Percentiles rank a stretch among this genome's conserved stretches.
Conservation (phyloP, 768 basidiomycete genomes). For the Sporobolomyces pararoseus region DNA sequence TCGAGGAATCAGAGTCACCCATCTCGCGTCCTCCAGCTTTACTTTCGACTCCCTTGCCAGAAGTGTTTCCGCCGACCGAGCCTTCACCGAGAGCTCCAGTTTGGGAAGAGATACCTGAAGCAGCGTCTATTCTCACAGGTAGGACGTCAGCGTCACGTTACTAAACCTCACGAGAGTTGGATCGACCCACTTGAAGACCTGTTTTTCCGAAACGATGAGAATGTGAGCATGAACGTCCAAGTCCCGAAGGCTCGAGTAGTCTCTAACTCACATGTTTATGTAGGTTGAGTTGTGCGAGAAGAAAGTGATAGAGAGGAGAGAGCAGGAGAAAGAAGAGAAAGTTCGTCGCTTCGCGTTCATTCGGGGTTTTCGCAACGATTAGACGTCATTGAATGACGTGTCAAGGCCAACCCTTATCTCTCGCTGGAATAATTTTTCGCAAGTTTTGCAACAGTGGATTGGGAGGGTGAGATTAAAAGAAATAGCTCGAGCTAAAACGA, state of each 20-base stretch:
- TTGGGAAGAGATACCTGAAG: constrained; percentile 23
- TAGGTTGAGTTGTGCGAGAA: not conserved
- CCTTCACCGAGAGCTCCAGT: constrained; percentile 29
- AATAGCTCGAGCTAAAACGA: no score
- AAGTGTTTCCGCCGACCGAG: constrained; percentile 12
- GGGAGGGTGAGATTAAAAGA: no score
- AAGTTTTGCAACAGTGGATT: no score
- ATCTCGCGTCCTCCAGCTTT: constrained; percentile 26
- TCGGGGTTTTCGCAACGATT: no score
- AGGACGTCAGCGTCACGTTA: no score
- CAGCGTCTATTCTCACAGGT: constrained; percentile 18
- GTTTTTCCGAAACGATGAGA: not conserved
- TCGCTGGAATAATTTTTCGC: no score
- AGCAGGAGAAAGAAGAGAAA: not conserved
- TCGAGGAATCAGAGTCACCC: constrained; percentile 17
- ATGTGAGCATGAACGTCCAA: not conserved
- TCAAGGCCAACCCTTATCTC: no score
- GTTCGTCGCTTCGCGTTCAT: no score
- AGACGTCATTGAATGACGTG: no score
- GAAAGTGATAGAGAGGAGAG: no score
- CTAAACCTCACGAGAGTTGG: no score
- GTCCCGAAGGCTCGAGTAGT: not conserved
- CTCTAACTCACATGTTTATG: no score
- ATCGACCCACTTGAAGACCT: constrained; percentile 29
- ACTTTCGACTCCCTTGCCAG: constrained; percentile 20